Base-by-base conservation (phyloP, 495 filamentous ascomycete species). In the Lasiosphaeria hispida region DNA sequence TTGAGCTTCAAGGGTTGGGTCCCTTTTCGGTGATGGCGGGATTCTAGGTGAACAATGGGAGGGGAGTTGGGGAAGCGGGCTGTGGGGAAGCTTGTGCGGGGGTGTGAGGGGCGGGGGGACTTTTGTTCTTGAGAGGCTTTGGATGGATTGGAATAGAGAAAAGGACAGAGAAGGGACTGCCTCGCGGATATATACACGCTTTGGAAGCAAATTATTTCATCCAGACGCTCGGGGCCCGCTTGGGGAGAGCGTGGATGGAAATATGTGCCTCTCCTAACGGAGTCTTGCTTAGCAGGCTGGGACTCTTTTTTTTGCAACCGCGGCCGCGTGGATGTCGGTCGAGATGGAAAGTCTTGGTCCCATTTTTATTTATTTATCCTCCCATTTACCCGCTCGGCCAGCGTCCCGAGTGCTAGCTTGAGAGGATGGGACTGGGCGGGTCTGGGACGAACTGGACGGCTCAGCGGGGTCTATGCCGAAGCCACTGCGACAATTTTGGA, bases 351-450 rank as follows among this genome's bases (percentile, higher is more conserved):
- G 35, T 17, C 41, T 48, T 53, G 58, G 57, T 53, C 49, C 54
- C 63, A 63, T 69, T 60, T 60, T 36, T 23, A 62, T n/a, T n/a
- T 53, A 75, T 77, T 77, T 77, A 77, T 69, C 74, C 75, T 30
- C 23, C 69, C 68, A 77, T 77, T 77, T 77, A 77, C 66, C 75
- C 75, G 75, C 60, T 48, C 48, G 58, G 63, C 63, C 51, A 53
- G 42, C 49, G 48, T 56, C 52, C 65, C 62, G 59, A 39, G n/a
- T 54, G 2, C 23, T 30, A 5, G 23, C 23, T 5, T 30, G 23
- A 5, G 23, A 2, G 23, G 5, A 30, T 30, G 23, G 23, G 23
- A 30, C 44, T 17, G 51, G 51, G 36, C 38, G 36, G 30, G 17
- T 7, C 43, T 19, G 30, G 41, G 10, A 37, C 41, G 23, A 23